Conservation (phyloP, 2,329 filamentous ascomycete genomes). For the Orbilia oligospora region DNA sequence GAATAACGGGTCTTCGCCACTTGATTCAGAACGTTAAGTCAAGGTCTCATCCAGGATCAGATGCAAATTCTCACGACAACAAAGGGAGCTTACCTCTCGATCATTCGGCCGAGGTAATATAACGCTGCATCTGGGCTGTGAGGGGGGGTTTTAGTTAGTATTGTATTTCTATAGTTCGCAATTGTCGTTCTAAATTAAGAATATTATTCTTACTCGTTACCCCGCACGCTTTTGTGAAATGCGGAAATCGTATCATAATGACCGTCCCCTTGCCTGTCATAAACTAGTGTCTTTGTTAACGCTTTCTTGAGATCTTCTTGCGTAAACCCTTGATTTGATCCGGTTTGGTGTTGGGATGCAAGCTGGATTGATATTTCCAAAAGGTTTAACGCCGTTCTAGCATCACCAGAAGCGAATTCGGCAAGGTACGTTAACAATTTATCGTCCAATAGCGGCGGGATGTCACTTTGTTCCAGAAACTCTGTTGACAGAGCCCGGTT, state of each 20-base stretch:
- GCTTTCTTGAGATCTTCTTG: conserved; percentile 83
- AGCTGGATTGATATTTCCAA: conserved; percentile 86
- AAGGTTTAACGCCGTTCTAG: conserved; percentile 90
- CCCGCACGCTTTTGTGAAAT: conserved; percentile 95
- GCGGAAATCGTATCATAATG: conserved; percentile 98
- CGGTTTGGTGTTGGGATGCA: conserved; percentile 25
- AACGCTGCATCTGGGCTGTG: conserved; percentile 80
- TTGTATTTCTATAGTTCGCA: conserved; percentile 1
- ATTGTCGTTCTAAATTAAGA: conserved; percentile 1
- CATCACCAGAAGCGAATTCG: conserved; percentile 90
- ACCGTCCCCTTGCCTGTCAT: conserved; percentile 93
- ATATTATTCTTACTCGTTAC: conserved; percentile 72
- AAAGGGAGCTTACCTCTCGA: conserved; percentile 67
- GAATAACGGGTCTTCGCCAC: conserved; percentile 92
- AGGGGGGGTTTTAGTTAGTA: background rate
- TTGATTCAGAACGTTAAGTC: conserved; percentile 70
- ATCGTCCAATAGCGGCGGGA: conserved; percentile 77
- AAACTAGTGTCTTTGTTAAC: conserved; percentile 92
- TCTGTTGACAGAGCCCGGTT: conserved; percentile 40
- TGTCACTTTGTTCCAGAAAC: conserved; percentile 40
- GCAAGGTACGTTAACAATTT: conserved; percentile 86
- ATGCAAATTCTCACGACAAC: background rate
- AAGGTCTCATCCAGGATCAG: background rate
- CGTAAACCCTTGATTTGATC: conserved; percentile 69
- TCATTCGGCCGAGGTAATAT: conserved; percentile 96